A percentile compares a stretch with the other conserved stretches of the same genome.
These are phyloP conservation scores for Picea engelmannii DNA, from an alignment of 83 land plant species.

Conservation along the genomic window DNA sequence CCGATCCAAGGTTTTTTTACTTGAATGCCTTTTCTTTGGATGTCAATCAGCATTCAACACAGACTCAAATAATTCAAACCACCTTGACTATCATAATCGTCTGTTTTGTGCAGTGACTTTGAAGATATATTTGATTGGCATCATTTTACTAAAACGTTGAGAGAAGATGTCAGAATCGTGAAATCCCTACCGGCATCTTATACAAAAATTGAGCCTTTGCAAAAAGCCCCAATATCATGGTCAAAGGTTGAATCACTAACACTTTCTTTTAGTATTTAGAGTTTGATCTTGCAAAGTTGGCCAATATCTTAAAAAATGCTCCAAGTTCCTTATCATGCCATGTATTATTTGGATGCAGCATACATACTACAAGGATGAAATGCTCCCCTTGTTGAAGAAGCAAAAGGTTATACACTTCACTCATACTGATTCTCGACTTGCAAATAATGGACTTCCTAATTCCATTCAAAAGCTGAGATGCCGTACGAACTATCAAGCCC, in stretches of 20 bases:
- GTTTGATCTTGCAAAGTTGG: not conserved
- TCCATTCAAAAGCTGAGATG: conserved; percentile 74
- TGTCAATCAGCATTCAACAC: not conserved
- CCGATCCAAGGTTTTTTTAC: conserved; percentile 59
- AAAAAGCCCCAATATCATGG: conserved; percentile 75
- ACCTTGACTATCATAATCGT: not conserved
- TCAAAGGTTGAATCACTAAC: conserved; percentile 56
- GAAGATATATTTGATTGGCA: conserved; percentile 76
- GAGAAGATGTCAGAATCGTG: conserved; percentile 73
- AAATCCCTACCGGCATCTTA: conserved; percentile 59
- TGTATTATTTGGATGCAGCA: conserved; percentile 48
- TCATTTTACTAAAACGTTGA: conserved; percentile 63
- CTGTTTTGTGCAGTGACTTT: conserved; percentile 69
- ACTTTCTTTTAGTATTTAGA: not conserved
- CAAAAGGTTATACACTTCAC: conserved; percentile 72
- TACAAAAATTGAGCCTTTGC: conserved; percentile 28
- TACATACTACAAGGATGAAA: conserved; percentile 57
- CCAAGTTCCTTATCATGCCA: conserved; percentile 20
- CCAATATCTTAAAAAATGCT: conserved; percentile 7
- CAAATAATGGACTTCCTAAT: conserved; percentile 65
- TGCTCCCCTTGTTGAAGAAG: conserved; percentile 51
- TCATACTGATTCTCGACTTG: conserved; percentile 78
- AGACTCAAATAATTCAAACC: not conserved
- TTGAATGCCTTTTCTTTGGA: not conserved
- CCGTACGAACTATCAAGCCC: conserved; percentile 69